Percentiles rank a stretch among this genome's conserved stretches.
Conservation (phyloP, 2,329 filamentous ascomycete genomes). For the Beauveria scarabaeidicola region DNA sequence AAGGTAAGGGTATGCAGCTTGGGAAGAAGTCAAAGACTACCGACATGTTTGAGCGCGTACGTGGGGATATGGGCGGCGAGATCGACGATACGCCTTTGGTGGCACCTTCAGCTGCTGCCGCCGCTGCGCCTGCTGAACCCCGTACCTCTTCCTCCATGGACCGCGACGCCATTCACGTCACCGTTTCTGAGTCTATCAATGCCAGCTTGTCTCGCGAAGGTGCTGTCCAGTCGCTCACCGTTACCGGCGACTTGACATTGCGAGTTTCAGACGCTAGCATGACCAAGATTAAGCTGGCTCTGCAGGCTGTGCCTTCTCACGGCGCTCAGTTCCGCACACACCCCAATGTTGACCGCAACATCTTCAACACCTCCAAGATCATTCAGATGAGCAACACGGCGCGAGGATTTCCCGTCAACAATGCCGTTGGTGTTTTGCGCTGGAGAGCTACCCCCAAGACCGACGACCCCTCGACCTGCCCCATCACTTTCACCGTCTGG, state of each 20-base stretch:
- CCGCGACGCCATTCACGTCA: slow-evolving; percentile 79
- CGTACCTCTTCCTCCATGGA: slow-evolving; percentile 61
- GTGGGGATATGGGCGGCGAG: slow-evolving; percentile 82
- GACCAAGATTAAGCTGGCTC: slow-evolving; percentile 82
- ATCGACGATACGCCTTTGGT: slow-evolving; percentile 71
- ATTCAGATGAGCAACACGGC: slow-evolving; percentile 86
- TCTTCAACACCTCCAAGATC: slow-evolving; percentile 72
- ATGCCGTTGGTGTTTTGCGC: slow-evolving; percentile 82
- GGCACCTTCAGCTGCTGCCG: slow-evolving; percentile 40
- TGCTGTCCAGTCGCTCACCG: slow-evolving; percentile 72
- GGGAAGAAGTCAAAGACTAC: slow-evolving; percentile 98
- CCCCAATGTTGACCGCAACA: slow-evolving; percentile 85
- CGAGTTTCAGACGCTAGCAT: slow-evolving; percentile 82
- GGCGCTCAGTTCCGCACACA: slow-evolving; percentile 91
- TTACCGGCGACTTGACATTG: slow-evolving; percentile 87
- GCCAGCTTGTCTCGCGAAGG: slow-evolving; percentile 86
- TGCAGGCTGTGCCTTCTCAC: slow-evolving; percentile 67
- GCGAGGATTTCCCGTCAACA: slow-evolving; percentile 90
- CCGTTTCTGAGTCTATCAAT: slow-evolving; percentile 80
- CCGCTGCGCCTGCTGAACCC: slow-evolving; percentile 43
- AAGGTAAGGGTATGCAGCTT: slow-evolving; percentile 97
- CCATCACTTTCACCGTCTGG: slow-evolving; percentile 96
- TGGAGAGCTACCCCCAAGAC: slow-evolving; percentile 81
- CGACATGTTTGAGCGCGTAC: slow-evolving; percentile 93
- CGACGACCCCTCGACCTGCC: slow-evolving; percentile 72